Evolutionary conservation across 768 basidiomycete genomes (phyloP).

Genomic region (Rhodotorula paludigena): DNA sequence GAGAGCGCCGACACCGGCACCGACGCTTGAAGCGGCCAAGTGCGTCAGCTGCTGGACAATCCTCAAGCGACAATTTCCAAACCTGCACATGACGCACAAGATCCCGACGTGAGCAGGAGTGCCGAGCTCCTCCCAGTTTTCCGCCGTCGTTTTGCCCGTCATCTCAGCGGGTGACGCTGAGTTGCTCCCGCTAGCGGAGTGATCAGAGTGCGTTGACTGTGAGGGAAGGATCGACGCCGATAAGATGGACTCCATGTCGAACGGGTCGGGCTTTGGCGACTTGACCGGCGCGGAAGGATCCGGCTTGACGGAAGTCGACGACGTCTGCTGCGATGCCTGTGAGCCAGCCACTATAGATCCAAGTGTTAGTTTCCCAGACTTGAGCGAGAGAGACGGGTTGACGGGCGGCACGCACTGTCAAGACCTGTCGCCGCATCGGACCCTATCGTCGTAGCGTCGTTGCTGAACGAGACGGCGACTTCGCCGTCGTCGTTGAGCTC

Average conservation of each 20-base stretch:
- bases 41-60: too few species aligned
- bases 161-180: neutral
- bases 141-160: neutral
- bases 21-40: slow-evolving; percentile 1
- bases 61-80: too few species aligned
- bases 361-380: neutral
- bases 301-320: neutral
- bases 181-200: neutral
- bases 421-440: slow-evolving; percentile 8
- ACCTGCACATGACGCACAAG: slow-evolving; percentile 1
- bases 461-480: neutral
- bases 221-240: too few species aligned
- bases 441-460: neutral
- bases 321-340: too few species aligned
- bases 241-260: too few species aligned
- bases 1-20: neutral
- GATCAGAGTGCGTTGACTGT: too few species aligned
- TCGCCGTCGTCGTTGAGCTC: slow-evolving; percentile 19
- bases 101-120: slow-evolving; percentile 5
- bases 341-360: too few species aligned
- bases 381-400: neutral
- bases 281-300: neutral
- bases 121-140: slow-evolving; percentile 18
- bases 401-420: slow-evolving; percentile 1
- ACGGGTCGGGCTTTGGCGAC: too few species aligned